phyloP scores from a whole-genome alignment of 345 rosid genomes.

The Zanthoxylum bungeanum region DNA sequence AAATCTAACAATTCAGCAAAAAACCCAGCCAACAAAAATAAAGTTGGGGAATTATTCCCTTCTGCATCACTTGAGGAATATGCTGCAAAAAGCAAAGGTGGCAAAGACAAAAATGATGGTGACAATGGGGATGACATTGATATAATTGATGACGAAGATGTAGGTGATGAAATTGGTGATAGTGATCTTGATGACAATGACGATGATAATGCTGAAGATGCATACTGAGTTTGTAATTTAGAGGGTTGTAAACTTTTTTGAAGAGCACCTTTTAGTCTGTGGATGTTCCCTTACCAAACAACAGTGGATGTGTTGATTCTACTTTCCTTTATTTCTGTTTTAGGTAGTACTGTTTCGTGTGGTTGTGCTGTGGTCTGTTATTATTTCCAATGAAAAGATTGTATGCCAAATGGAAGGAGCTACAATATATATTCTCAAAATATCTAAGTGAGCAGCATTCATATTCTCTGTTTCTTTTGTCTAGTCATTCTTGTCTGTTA shows the following conservation, averaged over 20 bases:
- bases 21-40: conserved; percentile 39
- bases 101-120: neutral
- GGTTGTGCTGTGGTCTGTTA: neutral
- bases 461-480: neutral
- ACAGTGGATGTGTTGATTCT: neutral
- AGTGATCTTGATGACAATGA: conserved; percentile 22
- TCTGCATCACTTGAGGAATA: conserved; percentile 67
- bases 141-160: conserved; percentile 18
- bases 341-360: neutral
- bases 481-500: neutral
- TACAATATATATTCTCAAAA: neutral
- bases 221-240: conserved; percentile 6
- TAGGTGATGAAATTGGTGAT: conserved; percentile 14
- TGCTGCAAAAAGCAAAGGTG: conserved; percentile 35
- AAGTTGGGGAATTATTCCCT: conserved; percentile 79
- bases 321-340: neutral
- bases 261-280: neutral
- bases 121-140: conserved; percentile 15
- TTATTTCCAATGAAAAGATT: neutral
- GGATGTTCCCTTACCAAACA: neutral
- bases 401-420: neutral
- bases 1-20: conserved; percentile 42
- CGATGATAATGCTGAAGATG: conserved; percentile 25
- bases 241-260: neutral
- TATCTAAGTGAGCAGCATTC: neutral